phyloP scores from a whole-genome alignment of 1,284 basidiomycete genomes.

The Rhizopogon parksii region DNA sequence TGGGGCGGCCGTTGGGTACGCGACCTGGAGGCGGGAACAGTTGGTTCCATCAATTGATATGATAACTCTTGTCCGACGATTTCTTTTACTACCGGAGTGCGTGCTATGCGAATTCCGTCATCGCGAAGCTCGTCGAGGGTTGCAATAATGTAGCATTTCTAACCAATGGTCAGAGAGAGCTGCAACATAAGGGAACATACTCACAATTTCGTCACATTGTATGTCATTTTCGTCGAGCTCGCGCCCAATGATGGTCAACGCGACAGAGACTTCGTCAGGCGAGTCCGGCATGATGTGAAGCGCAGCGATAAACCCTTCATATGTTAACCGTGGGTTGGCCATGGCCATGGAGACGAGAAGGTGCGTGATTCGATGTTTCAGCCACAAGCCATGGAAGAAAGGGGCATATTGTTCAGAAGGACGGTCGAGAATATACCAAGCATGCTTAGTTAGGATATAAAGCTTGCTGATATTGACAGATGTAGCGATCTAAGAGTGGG shows the following conservation, averaged over 20 bases:
- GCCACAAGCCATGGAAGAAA: constrained; percentile 40
- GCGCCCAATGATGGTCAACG: constrained; percentile 27
- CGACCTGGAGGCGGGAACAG: constrained; percentile 10
- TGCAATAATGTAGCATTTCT: constrained; percentile 35
- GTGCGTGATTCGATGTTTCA: constrained; percentile 42
- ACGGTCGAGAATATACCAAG: constrained; percentile 57
- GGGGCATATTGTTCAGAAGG: constrained; percentile 40
- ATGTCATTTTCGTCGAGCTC: constrained; percentile 33
- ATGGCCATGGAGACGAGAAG: constrained; percentile 34
- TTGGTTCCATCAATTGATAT: constrained; percentile 16
- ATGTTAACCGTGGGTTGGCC: constrained; percentile 28
- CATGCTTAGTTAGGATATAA: constrained; percentile 36
- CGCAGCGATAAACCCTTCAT: constrained; percentile 32
- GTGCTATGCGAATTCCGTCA: constrained; percentile 27
- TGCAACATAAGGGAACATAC: constrained; percentile 13
- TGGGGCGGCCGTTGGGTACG: constrained; percentile 13
- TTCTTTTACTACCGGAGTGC: constrained; percentile 29
- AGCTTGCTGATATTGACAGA: constrained; percentile 27
- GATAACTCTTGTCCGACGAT: constrained; percentile 21
- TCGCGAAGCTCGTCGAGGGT: constrained; percentile 31
- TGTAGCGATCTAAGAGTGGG: background rate
- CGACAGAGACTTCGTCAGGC: constrained; percentile 16
- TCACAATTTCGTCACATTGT: constrained; percentile 36
- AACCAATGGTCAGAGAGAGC: background rate
- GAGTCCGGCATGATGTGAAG: constrained; percentile 27